Conservation (phyloP, 371 early-diverging fungal genomes). For the Apophysomyces trapeziformis region DNA sequence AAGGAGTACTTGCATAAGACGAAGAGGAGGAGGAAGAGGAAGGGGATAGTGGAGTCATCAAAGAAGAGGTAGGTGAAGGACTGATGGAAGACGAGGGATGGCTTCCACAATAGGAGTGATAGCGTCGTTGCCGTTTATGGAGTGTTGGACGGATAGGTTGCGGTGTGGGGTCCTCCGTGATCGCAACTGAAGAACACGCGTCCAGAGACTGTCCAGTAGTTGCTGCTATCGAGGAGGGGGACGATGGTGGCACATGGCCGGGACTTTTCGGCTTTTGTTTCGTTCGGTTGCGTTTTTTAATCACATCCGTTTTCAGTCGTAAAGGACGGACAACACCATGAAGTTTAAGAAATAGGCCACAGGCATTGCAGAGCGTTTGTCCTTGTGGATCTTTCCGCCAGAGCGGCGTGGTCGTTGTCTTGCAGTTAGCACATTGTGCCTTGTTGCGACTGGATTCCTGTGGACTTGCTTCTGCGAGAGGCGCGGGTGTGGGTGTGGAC, state of each 20-base stretch:
- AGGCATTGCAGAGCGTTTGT: constrained; percentile 37
- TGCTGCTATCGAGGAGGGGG: background rate
- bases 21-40: constrained; percentile 2
- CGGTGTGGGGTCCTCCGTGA: background rate
- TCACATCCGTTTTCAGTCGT: constrained; percentile 33
- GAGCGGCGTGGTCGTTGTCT: constrained; percentile 32
- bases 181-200: too few relatives aligned
- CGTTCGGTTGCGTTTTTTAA: constrained; percentile 37
- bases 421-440: constrained; percentile 35
- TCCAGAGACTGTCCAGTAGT: background rate
- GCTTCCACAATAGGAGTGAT: background rate
- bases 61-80: constrained; percentile 2
- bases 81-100: background rate
- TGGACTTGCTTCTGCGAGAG: too few relatives aligned
- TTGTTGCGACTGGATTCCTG: constrained; percentile 5
- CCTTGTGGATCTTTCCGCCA: constrained; percentile 35
- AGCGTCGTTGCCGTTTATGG: background rate
- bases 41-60: constrained; percentile 1
- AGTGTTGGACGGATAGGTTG: background rate
- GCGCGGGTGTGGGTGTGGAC: background rate
- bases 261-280: constrained; percentile 8
- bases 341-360: constrained; percentile 35
- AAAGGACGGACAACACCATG: constrained; percentile 40
- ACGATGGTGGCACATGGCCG: constrained; percentile 4
- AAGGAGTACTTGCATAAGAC: background rate